Conservation (phyloP, 805 yeast genomes). For the Wickerhamomyces queroliae region DNA sequence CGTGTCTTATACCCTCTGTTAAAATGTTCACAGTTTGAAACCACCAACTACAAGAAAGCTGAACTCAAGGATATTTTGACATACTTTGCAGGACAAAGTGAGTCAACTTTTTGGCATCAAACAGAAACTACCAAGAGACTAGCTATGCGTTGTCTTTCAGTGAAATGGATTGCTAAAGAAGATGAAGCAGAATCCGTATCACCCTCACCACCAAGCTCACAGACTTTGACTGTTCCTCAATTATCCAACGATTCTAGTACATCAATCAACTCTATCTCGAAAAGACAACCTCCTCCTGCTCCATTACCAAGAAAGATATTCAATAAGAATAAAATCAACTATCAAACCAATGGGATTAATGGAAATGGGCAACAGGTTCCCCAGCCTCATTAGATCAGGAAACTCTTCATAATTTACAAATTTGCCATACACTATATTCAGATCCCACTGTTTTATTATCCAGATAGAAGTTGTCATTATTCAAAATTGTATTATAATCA, state of each 20-base stretch:
- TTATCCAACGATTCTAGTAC: conserved; percentile 25
- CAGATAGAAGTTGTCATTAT: too few relatives aligned
- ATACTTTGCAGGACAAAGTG: conserved; percentile 33
- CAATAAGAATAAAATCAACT: too few relatives aligned
- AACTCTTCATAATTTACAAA: neutral
- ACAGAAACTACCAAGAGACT: conserved; percentile 34
- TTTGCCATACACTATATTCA: too few relatives aligned
- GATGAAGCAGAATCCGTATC: conserved; percentile 2
- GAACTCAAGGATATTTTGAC: conserved; percentile 47
- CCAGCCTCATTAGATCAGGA: neutral
- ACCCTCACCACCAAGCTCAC: conserved; percentile 3
- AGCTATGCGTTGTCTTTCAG: conserved; percentile 25
- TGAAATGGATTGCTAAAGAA: conserved; percentile 25
- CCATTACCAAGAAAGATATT: conserved; percentile 27
- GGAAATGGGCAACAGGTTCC: neutral
- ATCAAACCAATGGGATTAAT: neutral
- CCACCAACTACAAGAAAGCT: conserved; percentile 50
- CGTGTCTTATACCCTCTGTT: conserved; percentile 71
- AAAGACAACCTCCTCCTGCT: conserved; percentile 30
- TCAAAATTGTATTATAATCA: too few relatives aligned
- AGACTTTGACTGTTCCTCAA: conserved; percentile 8
- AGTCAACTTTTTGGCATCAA: conserved; percentile 28
- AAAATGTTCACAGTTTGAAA: conserved; percentile 53
- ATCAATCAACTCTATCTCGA: conserved; percentile 28
- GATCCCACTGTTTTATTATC: too few relatives aligned